These are phyloP conservation scores for Plasmodium chabaudi DNA, from an alignment of 169 alveolate genomes.

Conservation along the genomic window DNA sequence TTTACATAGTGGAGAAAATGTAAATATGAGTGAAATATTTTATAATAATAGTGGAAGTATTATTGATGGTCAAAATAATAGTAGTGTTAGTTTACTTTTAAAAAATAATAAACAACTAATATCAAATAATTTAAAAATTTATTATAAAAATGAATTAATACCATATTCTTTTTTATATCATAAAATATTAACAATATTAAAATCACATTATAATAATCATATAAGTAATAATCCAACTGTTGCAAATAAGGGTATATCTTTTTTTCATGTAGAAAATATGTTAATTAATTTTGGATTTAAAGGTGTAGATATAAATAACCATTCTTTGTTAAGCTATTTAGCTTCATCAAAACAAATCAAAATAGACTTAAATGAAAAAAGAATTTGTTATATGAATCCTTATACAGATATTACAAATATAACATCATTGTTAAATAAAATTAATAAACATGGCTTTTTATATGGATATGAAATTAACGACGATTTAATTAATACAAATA, in stretches of 20 bases:
- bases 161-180: slow-evolving; percentile 68
- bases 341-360: slow-evolving; percentile 72
- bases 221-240: slow-evolving; percentile 44
- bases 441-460: slow-evolving; percentile 65
- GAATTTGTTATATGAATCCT: slow-evolving; percentile 69
- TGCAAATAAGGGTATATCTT: slow-evolving; percentile 71
- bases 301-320: slow-evolving; percentile 73
- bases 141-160: slow-evolving; percentile 61
- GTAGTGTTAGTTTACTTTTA: slow-evolving; percentile 2
- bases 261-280: slow-evolving; percentile 72
- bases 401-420: slow-evolving; percentile 62
- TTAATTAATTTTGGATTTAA: slow-evolving; percentile 70
- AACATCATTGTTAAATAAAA: slow-evolving; percentile 56
- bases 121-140: slow-evolving; percentile 57
- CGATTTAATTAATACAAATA: slow-evolving; percentile 77
- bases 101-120: slow-evolving; percentile 25
- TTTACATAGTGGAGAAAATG: background rate
- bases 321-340: slow-evolving; percentile 51
- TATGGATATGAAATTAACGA: slow-evolving; percentile 76
- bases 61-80: slow-evolving; percentile 7
- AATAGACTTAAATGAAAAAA: slow-evolving; percentile 74
- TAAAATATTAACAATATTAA: slow-evolving; percentile 67
- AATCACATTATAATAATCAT: slow-evolving; percentile 73
- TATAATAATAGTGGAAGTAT: slow-evolving; percentile 11
- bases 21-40: background rate